Conservation (phyloP, 164 flowering plant genomes). For the Annona squamosa region DNA sequence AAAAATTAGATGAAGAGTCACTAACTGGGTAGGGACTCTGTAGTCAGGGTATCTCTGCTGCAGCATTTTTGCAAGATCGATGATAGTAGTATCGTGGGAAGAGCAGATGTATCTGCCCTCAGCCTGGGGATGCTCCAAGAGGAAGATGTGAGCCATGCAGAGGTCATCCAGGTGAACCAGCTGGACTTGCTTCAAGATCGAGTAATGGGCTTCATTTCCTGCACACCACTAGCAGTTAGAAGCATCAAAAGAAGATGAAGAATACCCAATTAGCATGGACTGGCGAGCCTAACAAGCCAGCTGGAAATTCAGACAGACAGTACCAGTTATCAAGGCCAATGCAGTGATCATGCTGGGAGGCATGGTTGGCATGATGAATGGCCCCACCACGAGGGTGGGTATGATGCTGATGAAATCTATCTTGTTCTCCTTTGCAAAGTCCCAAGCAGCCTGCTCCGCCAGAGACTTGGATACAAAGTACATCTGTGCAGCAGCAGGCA, state of each 20-base stretch:
- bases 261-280: not conserved
- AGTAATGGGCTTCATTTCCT: constrained; percentile 70
- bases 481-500: constrained; percentile 14
- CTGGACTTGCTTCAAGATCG: constrained; percentile 67
- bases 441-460: constrained; percentile 34
- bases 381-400: constrained; percentile 30
- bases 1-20: not conserved
- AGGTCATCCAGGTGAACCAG: constrained; percentile 74
- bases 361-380: constrained; percentile 24
- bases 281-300: not conserved
- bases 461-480: constrained; percentile 26
- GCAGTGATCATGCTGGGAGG: constrained; percentile 31
- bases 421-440: constrained; percentile 20
- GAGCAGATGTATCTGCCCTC: constrained; percentile 80
- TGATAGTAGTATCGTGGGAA: constrained; percentile 47
- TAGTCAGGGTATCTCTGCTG: constrained; percentile 61
- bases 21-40: constrained; percentile 50
- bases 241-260: not conserved
- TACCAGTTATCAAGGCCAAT: constrained; percentile 19
- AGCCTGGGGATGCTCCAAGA: constrained; percentile 58
- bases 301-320: not conserved
- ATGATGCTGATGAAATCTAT: constrained; percentile 24
- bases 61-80: constrained; percentile 46
- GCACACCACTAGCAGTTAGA: constrained; percentile 5
- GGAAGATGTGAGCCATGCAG: constrained; percentile 55